Evolutionary conservation across 352 stramenopile genomes (phyloP).

Genomic region (Globisporangium echinulatum): DNA sequence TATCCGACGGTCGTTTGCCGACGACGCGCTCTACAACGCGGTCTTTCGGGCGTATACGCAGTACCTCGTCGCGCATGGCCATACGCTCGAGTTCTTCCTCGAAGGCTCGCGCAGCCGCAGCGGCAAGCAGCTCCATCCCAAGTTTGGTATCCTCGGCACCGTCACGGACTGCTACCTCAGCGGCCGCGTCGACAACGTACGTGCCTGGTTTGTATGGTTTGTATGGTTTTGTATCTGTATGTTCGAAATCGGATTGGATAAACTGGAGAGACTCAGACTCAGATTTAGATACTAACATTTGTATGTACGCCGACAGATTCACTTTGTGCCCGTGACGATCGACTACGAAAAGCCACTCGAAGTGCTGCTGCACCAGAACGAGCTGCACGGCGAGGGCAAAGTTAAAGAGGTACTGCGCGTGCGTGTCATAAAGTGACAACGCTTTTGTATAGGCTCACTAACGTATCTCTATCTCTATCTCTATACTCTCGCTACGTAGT

Average conservation of each 20-base stretch:
- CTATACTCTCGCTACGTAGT: slow-evolving; percentile 17
- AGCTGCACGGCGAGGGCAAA: slow-evolving; percentile 73
- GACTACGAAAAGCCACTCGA: slow-evolving; percentile 85
- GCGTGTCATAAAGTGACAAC: too few relatives aligned
- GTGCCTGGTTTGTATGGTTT: neutral
- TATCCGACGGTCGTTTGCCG: slow-evolving; percentile 69
- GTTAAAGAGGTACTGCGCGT: slow-evolving; percentile 49
- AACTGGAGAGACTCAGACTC: too few relatives aligned
- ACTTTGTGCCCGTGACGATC: slow-evolving; percentile 80
- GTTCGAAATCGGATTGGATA: neutral
- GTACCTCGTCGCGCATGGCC: slow-evolving; percentile 63
- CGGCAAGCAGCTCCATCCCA: slow-evolving; percentile 76
- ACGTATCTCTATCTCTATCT: too few relatives aligned
- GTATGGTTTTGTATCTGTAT: neutral
- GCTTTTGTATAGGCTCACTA: too few relatives aligned
- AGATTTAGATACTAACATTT: too few relatives aligned
- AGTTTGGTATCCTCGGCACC: slow-evolving; percentile 71
- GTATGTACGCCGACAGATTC: slow-evolving; percentile 26
- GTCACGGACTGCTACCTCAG: slow-evolving; percentile 69
- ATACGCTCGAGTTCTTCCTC: slow-evolving; percentile 86
- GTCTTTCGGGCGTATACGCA: slow-evolving; percentile 82
- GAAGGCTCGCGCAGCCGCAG: slow-evolving; percentile 79
- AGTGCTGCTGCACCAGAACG: slow-evolving; percentile 75
- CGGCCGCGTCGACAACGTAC: slow-evolving; percentile 62
- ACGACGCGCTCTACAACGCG: slow-evolving; percentile 63